Evolutionary conservation across 495 filamentous ascomycete genomes (phyloP).

Genomic region (Penicillium pulvis): DNA sequence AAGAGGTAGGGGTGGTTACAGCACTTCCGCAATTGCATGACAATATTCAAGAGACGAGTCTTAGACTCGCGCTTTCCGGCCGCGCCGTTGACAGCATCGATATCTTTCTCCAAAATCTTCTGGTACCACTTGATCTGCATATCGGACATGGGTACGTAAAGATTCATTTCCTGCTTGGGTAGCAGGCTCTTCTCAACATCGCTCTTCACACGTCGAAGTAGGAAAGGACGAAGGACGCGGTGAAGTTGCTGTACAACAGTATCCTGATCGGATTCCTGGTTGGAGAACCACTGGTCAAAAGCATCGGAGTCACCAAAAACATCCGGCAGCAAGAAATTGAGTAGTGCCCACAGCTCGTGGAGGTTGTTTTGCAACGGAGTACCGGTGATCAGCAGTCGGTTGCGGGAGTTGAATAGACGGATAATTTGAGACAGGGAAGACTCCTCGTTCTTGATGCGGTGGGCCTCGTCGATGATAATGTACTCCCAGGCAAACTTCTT

Average conservation of each 20-base stretch:
- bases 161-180: constrained; percentile 95
- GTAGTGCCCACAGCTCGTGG: constrained; percentile 97
- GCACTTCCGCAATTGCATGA: constrained; percentile 99
- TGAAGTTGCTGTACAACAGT: constrained; percentile 97
- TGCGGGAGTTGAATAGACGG: constrained; percentile 93
- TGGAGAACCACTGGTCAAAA: constrained; percentile 98
- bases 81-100: constrained; percentile 97
- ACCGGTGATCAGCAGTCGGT: constrained; percentile 93
- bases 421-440: constrained; percentile 97
- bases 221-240: constrained; percentile 87
- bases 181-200: constrained; percentile 98
- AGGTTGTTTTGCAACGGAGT: constrained; percentile 98
- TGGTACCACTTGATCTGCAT: constrained; percentile 99
- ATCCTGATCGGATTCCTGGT: constrained; percentile 86
- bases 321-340: constrained; percentile 96
- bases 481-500: constrained; percentile 99
- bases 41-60: constrained; percentile 97
- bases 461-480: constrained; percentile 98
- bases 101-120: constrained; percentile 98
- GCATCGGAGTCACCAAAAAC: constrained; percentile 97
- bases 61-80: constrained; percentile 98
- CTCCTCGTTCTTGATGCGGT: constrained; percentile 99
- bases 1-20: constrained; percentile 99
- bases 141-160: constrained; percentile 97
- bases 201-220: constrained; percentile 94